Percentiles rank a stretch among this genome's conserved stretches.
Evolutionary conservation across 208 protist species (phyloP).

Genomic region (Trichomonas tenax): DNA sequence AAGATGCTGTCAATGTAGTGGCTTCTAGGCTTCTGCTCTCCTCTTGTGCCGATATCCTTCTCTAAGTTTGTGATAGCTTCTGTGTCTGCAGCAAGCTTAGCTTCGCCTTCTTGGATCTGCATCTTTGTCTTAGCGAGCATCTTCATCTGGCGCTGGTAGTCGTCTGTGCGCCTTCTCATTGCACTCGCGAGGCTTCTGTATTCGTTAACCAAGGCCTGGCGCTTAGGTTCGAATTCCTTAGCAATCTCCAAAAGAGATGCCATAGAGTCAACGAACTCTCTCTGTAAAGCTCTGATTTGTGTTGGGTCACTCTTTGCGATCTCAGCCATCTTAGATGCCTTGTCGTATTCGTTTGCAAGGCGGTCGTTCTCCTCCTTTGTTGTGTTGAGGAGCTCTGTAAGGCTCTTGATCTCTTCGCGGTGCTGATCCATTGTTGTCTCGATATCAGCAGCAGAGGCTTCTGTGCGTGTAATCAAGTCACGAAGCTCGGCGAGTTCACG

Average conservation of each 20-base stretch:
- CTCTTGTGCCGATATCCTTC: neutral
- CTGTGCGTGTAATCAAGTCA: neutral
- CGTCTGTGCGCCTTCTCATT: neutral
- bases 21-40: neutral
- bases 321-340: neutral
- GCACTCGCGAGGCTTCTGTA: neutral
- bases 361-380: neutral
- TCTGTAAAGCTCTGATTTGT: neutral
- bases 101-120: neutral
- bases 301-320: neutral
- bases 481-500: neutral
- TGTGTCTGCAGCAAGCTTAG: neutral
- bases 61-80: neutral
- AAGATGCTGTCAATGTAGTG: neutral
- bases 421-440: neutral
- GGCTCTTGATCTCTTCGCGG: neutral
- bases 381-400: neutral
- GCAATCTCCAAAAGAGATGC: neutral
- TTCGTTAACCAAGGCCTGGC: neutral
- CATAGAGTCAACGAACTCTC: neutral
- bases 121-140: neutral
- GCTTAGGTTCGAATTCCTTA: neutral
- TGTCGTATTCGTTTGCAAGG: neutral
- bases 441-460: neutral
- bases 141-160: neutral